Evolutionary conservation across 345 rosid genomes (phyloP).

Genomic region (Sapria himalayana): DNA sequence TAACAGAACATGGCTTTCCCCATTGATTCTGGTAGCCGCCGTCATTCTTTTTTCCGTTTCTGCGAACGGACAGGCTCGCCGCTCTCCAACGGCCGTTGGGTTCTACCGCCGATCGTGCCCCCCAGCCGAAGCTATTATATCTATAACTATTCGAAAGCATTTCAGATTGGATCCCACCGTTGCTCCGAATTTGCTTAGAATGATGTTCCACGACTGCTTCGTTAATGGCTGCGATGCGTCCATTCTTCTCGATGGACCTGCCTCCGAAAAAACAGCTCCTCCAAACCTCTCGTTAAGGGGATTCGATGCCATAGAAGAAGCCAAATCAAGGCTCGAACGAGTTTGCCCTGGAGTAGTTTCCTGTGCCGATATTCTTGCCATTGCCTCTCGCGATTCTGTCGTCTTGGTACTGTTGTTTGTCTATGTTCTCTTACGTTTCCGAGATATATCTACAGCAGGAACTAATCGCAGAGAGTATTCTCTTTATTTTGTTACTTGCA

Average conservation of each 20-base stretch:
- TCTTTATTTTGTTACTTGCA: constrained; percentile 3
- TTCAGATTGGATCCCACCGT: constrained; percentile 10
- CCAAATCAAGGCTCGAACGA: constrained; percentile 12
- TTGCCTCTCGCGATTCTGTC: constrained; percentile 23
- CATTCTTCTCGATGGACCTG: constrained; percentile 11
- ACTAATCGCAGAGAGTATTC: neutral
- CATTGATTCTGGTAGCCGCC: too few species aligned
- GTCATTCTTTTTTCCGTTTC: too few species aligned
- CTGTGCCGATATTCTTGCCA: constrained; percentile 23
- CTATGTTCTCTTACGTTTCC: neutral
- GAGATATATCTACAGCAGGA: neutral
- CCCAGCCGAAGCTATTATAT: constrained; percentile 24
- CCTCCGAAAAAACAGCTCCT: constrained; percentile 14
- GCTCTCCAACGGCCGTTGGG: too few species aligned
- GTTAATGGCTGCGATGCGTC: constrained; percentile 24
- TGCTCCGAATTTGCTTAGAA: constrained; percentile 19
- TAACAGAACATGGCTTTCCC: too few species aligned
- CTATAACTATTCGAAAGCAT: constrained; percentile 16
- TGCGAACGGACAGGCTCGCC: too few species aligned
- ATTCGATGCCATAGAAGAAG: constrained; percentile 18
- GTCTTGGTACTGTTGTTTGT: constrained; percentile 10
- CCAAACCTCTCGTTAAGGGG: constrained; percentile 16
- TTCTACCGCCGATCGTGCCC: constrained; percentile 22
- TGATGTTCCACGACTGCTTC: constrained; percentile 23
- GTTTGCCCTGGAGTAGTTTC: constrained; percentile 20